Evolutionary conservation across 192 early-diverging fungal genomes (phyloP), one percentile per base, ranked within the genome.

Genomic region (Coemansia sp.): DNA sequence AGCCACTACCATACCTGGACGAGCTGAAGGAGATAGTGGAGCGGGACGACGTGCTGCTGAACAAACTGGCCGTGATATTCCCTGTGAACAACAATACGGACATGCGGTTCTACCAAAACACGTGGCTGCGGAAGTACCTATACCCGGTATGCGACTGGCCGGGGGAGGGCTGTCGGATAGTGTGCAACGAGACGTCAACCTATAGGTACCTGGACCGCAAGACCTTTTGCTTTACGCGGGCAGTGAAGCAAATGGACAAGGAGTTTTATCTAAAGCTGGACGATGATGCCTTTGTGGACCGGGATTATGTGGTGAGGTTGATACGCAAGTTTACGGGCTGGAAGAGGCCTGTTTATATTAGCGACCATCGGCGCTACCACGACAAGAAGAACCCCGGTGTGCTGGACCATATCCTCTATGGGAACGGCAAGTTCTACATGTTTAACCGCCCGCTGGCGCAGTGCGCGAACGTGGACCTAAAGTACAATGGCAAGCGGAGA

Each of bases 401-500:
- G 9, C 27, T 67, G 9, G 48, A 54, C 20, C 47, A 37, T 8
- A 49, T 25, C 23, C 44, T 41, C 30, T 60, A 60, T 20, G 64
- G 56, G 17, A 67, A 67, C 21, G 64, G 64, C 19, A 67, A 67
- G 33, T 67, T 67, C 26, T 67, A 67, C 52, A 60, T 67, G 56
- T 60, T 67, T 31, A 67, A 67, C 33, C 46, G 56, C 10, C 40
- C 20, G 26, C 47, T 67, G 30, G 13, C 55, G 4, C 42, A 60
- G 21, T 67, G 64, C 38, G 41, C 60, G 0, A 50, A 59, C 14
- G 39, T 51, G 1, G 25, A 46, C 3, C 39, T 67, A 11, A n/a
- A 5, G 25, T 67, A 55, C 32, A 12, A 12, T 0, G 51, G 37
- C 4, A 26, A 51, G 14, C 33, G 51, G 17, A n/a, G n/a, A n/a